Conservation (phyloP, 495 filamentous ascomycete genomes). For the Neurospora sp. region DNA sequence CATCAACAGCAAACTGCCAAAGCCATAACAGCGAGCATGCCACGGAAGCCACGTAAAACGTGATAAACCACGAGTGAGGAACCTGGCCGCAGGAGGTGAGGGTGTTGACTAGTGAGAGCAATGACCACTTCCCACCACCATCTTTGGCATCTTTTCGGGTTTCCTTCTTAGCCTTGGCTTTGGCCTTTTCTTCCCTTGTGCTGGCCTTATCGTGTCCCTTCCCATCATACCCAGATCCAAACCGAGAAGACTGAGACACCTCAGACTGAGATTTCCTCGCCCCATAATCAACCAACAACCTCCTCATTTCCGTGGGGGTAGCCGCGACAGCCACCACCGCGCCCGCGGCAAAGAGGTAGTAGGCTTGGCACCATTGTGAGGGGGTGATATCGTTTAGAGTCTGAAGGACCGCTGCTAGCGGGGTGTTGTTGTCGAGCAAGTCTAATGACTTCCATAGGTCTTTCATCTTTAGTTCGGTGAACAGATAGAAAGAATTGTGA, state of each 20-base stretch:
- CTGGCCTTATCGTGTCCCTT: background rate
- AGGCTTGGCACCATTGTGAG: slow-evolving; percentile 35
- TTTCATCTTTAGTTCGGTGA: background rate
- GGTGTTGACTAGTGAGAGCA: slow-evolving; percentile 20
- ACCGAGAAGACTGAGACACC: background rate
- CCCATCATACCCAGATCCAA: background rate
- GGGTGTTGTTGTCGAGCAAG: background rate
- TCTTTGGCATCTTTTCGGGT: too few relatives aligned
- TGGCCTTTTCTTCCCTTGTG: too few relatives aligned
- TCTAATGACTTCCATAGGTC: background rate
- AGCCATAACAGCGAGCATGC: slow-evolving; percentile 69
- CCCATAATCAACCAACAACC: slow-evolving; percentile 40
- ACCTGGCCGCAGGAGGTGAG: slow-evolving; percentile 42
- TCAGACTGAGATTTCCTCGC: slow-evolving; percentile 22
- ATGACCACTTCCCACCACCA: slow-evolving; percentile 1
- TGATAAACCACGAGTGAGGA: slow-evolving; percentile 77
- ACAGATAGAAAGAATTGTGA: background rate
- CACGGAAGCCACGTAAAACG: slow-evolving; percentile 74
- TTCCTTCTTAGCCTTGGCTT: too few relatives aligned
- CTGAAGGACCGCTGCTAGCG: background rate
- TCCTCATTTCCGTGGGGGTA: slow-evolving; percentile 27
- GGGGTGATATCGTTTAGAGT: slow-evolving; percentile 8
- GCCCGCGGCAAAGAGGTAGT: slow-evolving; percentile 33
- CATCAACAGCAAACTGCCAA: slow-evolving; percentile 50
- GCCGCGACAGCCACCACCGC: slow-evolving; percentile 27